phyloP scores from a whole-genome alignment of 176 grass and related monocot species.

The Leersia perrieri region DNA sequence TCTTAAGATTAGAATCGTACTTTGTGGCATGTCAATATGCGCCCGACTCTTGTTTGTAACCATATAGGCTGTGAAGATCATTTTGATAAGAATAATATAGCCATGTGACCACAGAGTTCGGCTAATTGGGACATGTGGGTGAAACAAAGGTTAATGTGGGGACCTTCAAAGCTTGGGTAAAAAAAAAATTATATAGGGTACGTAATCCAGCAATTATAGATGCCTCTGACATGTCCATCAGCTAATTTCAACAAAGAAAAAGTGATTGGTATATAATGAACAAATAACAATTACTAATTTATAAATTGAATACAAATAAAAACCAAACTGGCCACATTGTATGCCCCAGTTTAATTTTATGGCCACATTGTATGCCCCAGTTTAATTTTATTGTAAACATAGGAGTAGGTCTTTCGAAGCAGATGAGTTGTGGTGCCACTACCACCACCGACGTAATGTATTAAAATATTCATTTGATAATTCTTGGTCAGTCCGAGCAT shows the following conservation, averaged over 20 bases:
- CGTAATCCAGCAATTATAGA: not conserved
- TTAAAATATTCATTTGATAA: too few species aligned
- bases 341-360: not conserved
- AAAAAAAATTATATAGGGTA: not conserved
- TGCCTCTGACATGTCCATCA: not conserved
- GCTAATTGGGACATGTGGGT: not conserved
- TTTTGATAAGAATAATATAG: not conserved
- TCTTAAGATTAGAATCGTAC: not conserved
- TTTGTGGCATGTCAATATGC: not conserved
- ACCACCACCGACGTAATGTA: too few species aligned
- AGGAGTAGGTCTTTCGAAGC: not conserved
- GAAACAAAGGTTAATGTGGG: not conserved
- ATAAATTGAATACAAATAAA: not conserved
- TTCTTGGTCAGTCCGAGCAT: too few species aligned
- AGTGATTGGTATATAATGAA: not conserved
- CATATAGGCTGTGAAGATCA: not conserved
- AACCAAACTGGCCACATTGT: not conserved
- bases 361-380: not conserved
- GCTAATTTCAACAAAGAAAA: conserved; percentile 1
- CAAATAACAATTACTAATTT: not conserved
- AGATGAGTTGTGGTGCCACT: too few species aligned
- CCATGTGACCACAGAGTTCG: not conserved
- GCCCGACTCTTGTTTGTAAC: not conserved
- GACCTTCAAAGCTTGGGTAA: not conserved
- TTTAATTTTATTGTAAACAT: not conserved